phyloP scores from a whole-genome alignment of 2,329 filamentous ascomycete species.

The Microcyclosporella mali region DNA sequence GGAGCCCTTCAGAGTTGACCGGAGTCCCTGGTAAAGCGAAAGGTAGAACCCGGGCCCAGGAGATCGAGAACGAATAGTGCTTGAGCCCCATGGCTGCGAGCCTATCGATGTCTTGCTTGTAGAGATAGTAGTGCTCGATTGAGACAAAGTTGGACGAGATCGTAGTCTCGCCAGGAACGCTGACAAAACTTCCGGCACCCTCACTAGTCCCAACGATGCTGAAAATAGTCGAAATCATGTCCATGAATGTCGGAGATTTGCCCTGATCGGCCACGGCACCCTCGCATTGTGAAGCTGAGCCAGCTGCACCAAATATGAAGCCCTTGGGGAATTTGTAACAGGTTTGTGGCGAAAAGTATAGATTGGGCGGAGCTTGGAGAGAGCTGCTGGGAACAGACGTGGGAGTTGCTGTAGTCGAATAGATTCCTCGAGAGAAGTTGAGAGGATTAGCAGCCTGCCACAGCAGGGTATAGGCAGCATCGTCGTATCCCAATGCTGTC shows the following conservation, averaged over 20 bases:
- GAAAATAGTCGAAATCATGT: neutral
- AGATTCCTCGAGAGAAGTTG: slow-evolving; percentile 9
- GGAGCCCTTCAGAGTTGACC: slow-evolving; percentile 42
- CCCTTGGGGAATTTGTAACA: slow-evolving; percentile 26
- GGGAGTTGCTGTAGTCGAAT: slow-evolving; percentile 23
- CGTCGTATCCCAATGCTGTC: slow-evolving; percentile 1
- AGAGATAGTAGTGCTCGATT: slow-evolving; percentile 46
- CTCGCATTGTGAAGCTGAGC: slow-evolving; percentile 29
- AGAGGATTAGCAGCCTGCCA: slow-evolving; percentile 6
- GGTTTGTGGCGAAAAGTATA: slow-evolving; percentile 30
- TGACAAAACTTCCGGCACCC: neutral
- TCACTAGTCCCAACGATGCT: neutral
- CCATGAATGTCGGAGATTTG: slow-evolving; percentile 21
- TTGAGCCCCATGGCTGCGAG: slow-evolving; percentile 36
- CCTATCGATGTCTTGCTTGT: slow-evolving; percentile 34
- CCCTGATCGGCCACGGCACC: slow-evolving; percentile 28
- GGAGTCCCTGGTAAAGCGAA: slow-evolving; percentile 38
- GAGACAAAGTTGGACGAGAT: slow-evolving; percentile 28
- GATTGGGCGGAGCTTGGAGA: slow-evolving; percentile 29
- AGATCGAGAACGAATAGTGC: slow-evolving; percentile 39
- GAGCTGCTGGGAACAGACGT: slow-evolving; percentile 32
- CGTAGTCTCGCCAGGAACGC: neutral
- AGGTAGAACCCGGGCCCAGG: slow-evolving; percentile 45
- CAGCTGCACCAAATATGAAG: slow-evolving; percentile 29
- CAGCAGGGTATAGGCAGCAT: slow-evolving; percentile 5